These are phyloP conservation scores for Leccinum uliginosum DNA, from an alignment of 768 basidiomycete species.

Conservation along the genomic window DNA sequence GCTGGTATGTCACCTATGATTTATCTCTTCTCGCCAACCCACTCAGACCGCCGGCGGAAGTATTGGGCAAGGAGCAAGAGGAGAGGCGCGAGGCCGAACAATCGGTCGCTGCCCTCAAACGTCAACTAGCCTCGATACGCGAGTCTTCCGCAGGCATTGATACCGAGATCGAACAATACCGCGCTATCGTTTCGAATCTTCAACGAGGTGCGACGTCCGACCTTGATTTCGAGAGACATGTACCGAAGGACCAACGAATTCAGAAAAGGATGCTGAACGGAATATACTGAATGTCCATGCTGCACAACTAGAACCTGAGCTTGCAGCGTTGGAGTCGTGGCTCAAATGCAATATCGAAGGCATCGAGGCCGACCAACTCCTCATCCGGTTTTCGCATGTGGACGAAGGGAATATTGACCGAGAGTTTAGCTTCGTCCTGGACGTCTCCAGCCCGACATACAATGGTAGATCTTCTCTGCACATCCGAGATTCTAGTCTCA, in stretches of 20 bases:
- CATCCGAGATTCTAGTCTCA: neutral
- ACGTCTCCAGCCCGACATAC: constrained; percentile 58
- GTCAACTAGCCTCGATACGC: constrained; percentile 60
- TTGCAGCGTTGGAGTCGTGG: constrained; percentile 50
- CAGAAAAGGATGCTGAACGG: constrained; percentile 69
- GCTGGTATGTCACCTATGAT: constrained; percentile 47
- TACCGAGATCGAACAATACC: constrained; percentile 70
- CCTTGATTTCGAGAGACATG: neutral
- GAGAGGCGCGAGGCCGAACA: constrained; percentile 70
- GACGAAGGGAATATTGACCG: constrained; percentile 53
- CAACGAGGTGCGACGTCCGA: constrained; percentile 48
- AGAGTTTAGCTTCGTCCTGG: constrained; percentile 75
- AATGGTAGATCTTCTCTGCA: constrained; percentile 46
- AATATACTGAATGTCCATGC: constrained; percentile 51
- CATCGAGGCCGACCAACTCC: constrained; percentile 63
- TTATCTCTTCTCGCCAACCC: neutral
- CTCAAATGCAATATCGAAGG: constrained; percentile 74
- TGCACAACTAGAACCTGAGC: constrained; percentile 48
- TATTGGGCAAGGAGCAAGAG: constrained; percentile 64
- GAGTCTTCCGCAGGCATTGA: constrained; percentile 59
- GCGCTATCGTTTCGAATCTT: constrained; percentile 55
- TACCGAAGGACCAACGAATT: neutral
- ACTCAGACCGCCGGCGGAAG: constrained; percentile 30
- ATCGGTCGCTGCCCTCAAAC: constrained; percentile 53
- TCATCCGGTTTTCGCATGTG: constrained; percentile 67